Conservation (phyloP, 768 basidiomycete genomes). For the Filobasidium floriforme region DNA sequence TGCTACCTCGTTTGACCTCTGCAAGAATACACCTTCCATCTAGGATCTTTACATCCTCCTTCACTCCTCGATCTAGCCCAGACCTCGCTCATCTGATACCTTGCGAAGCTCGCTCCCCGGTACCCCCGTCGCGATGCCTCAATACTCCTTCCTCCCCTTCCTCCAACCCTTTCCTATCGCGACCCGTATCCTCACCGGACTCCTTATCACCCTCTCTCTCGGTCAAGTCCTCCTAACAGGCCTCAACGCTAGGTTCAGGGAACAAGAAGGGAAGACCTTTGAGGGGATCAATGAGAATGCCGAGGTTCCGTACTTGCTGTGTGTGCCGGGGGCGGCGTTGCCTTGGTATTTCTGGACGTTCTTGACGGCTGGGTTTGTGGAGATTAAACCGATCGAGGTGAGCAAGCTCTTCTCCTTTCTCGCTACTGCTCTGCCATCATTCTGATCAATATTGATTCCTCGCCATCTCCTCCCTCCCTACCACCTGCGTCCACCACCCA, state of each 20-base stretch:
- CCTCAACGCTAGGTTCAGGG: background rate
- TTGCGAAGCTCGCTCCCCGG: background rate
- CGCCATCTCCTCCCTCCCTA: no score
- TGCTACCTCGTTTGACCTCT: background rate
- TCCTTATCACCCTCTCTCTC: slow-evolving; percentile 30
- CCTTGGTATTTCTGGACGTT: slow-evolving; percentile 84
- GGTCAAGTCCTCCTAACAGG: slow-evolving; percentile 20
- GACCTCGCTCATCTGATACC: background rate
- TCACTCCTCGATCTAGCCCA: no score
- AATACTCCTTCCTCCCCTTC: slow-evolving; percentile 43
- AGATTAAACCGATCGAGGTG: slow-evolving; percentile 76
- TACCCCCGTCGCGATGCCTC: slow-evolving; percentile 30
- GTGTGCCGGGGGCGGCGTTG: slow-evolving; percentile 71
- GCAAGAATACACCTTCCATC: no score
- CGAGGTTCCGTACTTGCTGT: slow-evolving; percentile 49
- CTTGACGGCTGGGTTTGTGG: slow-evolving; percentile 78
- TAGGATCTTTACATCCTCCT: no score
- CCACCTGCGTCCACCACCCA: background rate
- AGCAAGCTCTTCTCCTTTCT: no score
- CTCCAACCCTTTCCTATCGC: slow-evolving; percentile 40
- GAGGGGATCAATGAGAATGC: background rate
- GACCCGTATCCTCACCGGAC: slow-evolving; percentile 35
- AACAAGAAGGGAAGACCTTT: background rate
- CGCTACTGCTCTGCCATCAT: no score
- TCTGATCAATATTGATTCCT: no score